A percentile compares a stretch with the other conserved stretches of the same genome.
These are phyloP conservation scores for Lasiosphaeriaceae sp. DNA, from an alignment of 495 filamentous ascomycete genomes.

Conservation along the genomic window DNA sequence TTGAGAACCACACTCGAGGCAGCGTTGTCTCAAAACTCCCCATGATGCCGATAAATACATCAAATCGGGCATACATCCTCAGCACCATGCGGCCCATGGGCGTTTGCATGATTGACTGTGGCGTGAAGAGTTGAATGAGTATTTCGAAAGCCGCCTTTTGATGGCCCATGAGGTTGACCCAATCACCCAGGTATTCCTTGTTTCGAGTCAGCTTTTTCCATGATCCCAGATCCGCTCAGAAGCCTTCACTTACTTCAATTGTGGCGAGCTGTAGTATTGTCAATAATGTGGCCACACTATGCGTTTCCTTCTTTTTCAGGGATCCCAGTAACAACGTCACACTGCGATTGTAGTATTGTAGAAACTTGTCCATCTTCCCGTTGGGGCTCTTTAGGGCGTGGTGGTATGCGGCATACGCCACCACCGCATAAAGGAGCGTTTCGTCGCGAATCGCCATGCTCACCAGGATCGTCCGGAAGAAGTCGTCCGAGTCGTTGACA, in stretches of 20 bases:
- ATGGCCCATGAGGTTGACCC: constrained; percentile 86
- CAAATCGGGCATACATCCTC: constrained; percentile 85
- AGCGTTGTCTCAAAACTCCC: constrained; percentile 72
- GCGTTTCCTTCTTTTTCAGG: constrained; percentile 63
- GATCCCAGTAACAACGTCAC: constrained; percentile 71
- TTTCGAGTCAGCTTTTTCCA: constrained; percentile 8
- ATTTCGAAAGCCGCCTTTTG: constrained; percentile 85
- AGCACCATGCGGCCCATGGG: constrained; percentile 67
- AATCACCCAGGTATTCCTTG: constrained; percentile 92
- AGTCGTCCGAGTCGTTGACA: constrained; percentile 60
- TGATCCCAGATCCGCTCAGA: background rate
- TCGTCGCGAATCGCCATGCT: constrained; percentile 73
- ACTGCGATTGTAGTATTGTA: constrained; percentile 86
- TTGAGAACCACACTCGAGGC: constrained; percentile 74
- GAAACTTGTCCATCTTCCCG: constrained; percentile 73
- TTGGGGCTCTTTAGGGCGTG: constrained; percentile 63
- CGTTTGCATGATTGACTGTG: constrained; percentile 68
- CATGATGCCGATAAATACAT: constrained; percentile 78
- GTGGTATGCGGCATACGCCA: constrained; percentile 90
- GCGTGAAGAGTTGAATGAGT: constrained; percentile 71
- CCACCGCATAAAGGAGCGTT: constrained; percentile 80
- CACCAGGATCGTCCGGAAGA: constrained; percentile 67
- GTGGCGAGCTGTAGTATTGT: constrained; percentile 90
- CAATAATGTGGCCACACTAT: constrained; percentile 70
- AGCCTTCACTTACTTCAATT: constrained; percentile 66